Percentiles rank a stretch among this genome's conserved stretches.
phyloP scores from a whole-genome alignment of 2,329 filamentous ascomycete species.

The Ophiostoma australiae region DNA sequence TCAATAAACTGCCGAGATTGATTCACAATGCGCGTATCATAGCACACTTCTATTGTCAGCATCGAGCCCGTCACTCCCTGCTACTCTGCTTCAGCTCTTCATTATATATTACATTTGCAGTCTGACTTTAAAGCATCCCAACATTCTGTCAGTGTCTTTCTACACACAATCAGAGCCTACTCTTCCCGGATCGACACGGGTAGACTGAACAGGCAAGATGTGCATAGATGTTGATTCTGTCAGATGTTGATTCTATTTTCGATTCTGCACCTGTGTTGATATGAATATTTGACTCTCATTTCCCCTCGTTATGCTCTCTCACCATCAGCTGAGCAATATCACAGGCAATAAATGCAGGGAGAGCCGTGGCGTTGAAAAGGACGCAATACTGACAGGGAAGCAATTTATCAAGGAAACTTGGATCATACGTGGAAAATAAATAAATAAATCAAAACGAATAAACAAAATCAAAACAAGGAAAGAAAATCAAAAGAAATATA shows the following conservation, averaged over 20 bases:
- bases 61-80: too few species aligned
- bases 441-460: background rate
- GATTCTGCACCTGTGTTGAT: too few species aligned
- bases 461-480: background rate
- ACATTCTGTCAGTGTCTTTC: background rate
- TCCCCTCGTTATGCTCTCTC: background rate
- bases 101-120: background rate
- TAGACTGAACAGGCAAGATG: background rate
- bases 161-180: too few species aligned
- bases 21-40: too few species aligned
- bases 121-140: background rate
- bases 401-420: background rate
- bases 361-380: constrained; percentile 1
- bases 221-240: background rate
- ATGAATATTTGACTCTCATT: background rate
- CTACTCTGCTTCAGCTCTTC: background rate
- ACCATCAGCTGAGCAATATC: constrained; percentile 2
- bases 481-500: background rate
- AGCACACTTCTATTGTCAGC: too few species aligned
- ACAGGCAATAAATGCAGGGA: background rate
- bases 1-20: too few species aligned
- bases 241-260: too few species aligned
- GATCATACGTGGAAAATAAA: background rate
- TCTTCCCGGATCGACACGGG: background rate
- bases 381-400: background rate